Conservation (phyloP, 164 flowering plant species). For the Vitis amurensis region DNA sequence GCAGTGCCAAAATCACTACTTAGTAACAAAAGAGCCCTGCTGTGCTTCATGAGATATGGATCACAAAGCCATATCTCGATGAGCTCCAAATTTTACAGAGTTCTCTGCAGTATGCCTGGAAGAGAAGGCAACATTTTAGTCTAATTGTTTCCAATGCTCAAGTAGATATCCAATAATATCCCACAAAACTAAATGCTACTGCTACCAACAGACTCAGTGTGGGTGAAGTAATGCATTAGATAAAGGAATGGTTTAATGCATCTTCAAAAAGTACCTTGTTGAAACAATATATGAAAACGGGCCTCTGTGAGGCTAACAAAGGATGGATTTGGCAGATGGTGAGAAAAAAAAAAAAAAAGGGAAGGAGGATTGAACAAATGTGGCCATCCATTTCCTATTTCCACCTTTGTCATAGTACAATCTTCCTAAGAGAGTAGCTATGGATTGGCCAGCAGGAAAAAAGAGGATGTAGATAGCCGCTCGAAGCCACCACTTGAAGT, state of each 20-base stretch:
- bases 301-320: too few species aligned
- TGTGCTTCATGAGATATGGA: too few species aligned
- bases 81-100: slow-evolving; percentile 74
- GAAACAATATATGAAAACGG: too few species aligned
- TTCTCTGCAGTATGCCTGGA: slow-evolving; percentile 83
- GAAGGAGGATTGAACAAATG: slow-evolving; percentile 31
- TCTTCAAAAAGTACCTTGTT: too few species aligned
- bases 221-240: too few species aligned
- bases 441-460: slow-evolving; percentile 29
- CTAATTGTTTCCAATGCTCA: neutral
- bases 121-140: slow-evolving; percentile 1
- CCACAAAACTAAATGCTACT: too few species aligned
- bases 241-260: too few species aligned
- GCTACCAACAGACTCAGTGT: too few species aligned
- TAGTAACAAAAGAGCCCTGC: too few species aligned
- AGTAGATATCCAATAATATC: neutral
- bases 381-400: slow-evolving; percentile 35
- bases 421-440: slow-evolving; percentile 36
- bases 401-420: slow-evolving; percentile 37
- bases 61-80: slow-evolving; percentile 37
- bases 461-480: slow-evolving; percentile 14
- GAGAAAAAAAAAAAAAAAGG: slow-evolving; percentile 18
- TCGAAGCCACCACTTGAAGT: slow-evolving; percentile 28
- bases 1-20: too few species aligned
- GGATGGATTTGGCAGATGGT: neutral